Evolutionary conservation across 2,329 filamentous ascomycete species (phyloP), one percentile per base, ranked within the genome.

Genomic region (Alternaria panax): DNA sequence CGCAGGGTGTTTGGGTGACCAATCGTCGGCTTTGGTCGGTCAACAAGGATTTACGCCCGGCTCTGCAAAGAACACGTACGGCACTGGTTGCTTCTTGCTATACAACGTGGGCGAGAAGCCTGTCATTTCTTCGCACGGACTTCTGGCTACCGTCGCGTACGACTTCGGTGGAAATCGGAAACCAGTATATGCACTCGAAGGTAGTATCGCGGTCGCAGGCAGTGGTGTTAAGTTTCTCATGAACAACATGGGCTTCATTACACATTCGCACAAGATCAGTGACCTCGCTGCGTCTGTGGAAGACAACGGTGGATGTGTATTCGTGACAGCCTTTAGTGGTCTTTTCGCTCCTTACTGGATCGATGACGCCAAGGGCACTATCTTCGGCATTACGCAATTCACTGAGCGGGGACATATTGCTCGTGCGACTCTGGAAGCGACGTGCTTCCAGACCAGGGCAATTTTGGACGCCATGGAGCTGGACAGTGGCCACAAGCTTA

Each of bases 291-390:
- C 83, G 42, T 86, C 84, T 1, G 88, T 91, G 7, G 78, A 84
- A 38, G 90, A 96, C 76, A 96, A 90, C 62, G 93, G 92, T 55
- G 93, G 93, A 7, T 90, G 93, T 54, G 87, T 93, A 18, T 84
- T 97, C 70, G 93, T 97, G 60, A 96, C 93, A 3, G 93, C 93
- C 1, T 97, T 97, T 76, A 93, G 90, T 77, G 93, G 93, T 54
- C 85, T 97, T 3, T 96, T 96, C 75, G 93, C 93, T 1, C 93
- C 93, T 0, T 96, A 97, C 79, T 97, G 93, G 93, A 94, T 96
- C 62, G 92, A 96, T 74, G 92, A 96, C 79, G 92, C 92, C 20
- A 90, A 93, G 76, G 93, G 93, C 59, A 96, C 93, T 5, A 87
- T 78, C 42, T 93, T 94, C 70, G 92, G 92, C 47, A 89, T 96